phyloP scores from a whole-genome alignment of 352 stramenopile genomes.

The Phytophthora melonis region DNA sequence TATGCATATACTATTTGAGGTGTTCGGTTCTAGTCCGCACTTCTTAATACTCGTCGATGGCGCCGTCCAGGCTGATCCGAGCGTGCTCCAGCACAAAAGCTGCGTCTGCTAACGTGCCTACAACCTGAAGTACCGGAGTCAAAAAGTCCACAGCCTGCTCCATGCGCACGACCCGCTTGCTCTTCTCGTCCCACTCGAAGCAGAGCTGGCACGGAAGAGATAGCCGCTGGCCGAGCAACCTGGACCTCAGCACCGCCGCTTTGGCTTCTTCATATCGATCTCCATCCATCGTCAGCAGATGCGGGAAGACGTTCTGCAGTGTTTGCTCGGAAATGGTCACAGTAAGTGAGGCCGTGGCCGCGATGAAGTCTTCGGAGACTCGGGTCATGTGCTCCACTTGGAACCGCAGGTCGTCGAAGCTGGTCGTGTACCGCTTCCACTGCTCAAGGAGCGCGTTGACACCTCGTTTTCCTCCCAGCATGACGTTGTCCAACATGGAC shows the following conservation, averaged over 20 bases:
- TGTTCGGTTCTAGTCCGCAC: no score
- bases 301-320: slow-evolving; percentile 24
- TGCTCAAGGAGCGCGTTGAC: slow-evolving; percentile 26
- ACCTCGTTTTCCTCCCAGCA: slow-evolving; percentile 24
- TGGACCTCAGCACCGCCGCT: slow-evolving; percentile 3
- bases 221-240: slow-evolving; percentile 22
- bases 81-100: slow-evolving; percentile 18
- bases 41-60: no score
- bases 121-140: slow-evolving; percentile 11
- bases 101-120: slow-evolving; percentile 17
- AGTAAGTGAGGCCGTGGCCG: slow-evolving; percentile 10
- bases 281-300: not conserved
- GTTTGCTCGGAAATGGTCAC: slow-evolving; percentile 25
- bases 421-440: slow-evolving; percentile 37
- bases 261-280: not conserved
- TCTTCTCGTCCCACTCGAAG: slow-evolving; percentile 32
- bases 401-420: slow-evolving; percentile 44
- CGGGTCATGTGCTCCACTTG: slow-evolving; percentile 32
- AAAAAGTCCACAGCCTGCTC: slow-evolving; percentile 24
- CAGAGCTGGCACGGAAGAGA: slow-evolving; percentile 18
- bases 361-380: slow-evolving; percentile 20
- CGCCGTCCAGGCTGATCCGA: slow-evolving; percentile 7
- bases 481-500: slow-evolving; percentile 30
- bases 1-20: no score
- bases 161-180: slow-evolving; percentile 23